Evolutionary conservation across 2,329 filamentous ascomycete species (phyloP).

Genomic region (Metarhizium rileyi): DNA sequence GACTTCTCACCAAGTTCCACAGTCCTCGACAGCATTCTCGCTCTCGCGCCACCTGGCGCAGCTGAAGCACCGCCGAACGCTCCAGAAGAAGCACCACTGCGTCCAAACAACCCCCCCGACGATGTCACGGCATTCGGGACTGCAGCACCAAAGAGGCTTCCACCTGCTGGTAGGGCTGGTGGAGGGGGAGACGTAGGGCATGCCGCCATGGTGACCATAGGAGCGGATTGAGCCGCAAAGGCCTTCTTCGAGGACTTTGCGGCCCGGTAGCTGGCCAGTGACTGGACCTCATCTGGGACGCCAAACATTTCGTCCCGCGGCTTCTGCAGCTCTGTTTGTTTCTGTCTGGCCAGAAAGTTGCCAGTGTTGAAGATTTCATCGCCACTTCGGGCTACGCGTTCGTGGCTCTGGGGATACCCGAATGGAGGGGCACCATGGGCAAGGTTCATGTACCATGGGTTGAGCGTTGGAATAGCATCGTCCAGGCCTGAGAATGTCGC

Average conservation of each 20-base stretch:
- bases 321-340: slow-evolving; percentile 4
- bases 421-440: slow-evolving; percentile 13
- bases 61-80: background rate
- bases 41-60: slow-evolving; percentile 1
- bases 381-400: slow-evolving; percentile 24
- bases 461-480: slow-evolving; percentile 43
- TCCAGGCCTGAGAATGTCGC: slow-evolving; percentile 46
- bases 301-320: slow-evolving; percentile 7
- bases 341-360: slow-evolving; percentile 19
- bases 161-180: background rate
- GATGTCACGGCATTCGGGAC: background rate
- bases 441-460: slow-evolving; percentile 47
- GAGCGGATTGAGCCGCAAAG: background rate
- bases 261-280: background rate
- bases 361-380: slow-evolving; percentile 27
- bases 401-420: slow-evolving; percentile 11
- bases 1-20: background rate
- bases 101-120: background rate
- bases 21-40: slow-evolving; percentile 7
- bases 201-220: background rate
- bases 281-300: background rate
- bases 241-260: background rate
- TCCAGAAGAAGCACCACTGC: background rate
- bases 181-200: background rate
- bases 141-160: background rate